Base-by-base conservation (phyloP, 2,329 filamentous ascomycete genomes). In the Fusarium sp. region DNA sequence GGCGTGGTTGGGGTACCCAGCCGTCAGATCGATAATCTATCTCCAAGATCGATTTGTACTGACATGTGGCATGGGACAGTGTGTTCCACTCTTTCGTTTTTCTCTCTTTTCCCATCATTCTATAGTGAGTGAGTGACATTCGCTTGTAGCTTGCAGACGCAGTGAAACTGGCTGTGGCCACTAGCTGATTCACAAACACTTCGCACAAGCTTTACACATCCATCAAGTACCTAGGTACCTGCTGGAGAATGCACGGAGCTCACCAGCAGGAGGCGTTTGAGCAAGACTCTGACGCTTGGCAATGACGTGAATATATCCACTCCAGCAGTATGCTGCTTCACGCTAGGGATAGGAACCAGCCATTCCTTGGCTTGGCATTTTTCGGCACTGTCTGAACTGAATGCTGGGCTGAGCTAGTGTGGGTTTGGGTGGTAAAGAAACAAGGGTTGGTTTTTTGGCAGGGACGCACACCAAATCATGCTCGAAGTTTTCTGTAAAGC, bases 1-100 rank as follows among this genome's bases (percentile, higher is more conserved):
- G 57, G 65, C 65, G 65, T 46, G 40, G n/a, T 49, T 62, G 55
- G 60, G 65, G 65, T 61, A 37, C 51, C 41, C 30, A 48, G 50
- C 41, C 50, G 55, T 68, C 65, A 68, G 65, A 68, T 68, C 65
- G 65, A 61, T 48, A 54, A 68, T 68, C 50, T 68, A 68, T 68
- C 50, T 68, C 45, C 22, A 55, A 65, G 65, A 68, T 68, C 62
- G 65, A 54, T 48, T 68, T 49, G 27, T 30, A 30, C 30, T 53
- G 59, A 54, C 39, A 33, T 33, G 39, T 54, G 45, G 41, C 64
- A 62, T 61, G 65, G 65, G 27, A 45, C 32, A 56, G 49, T n/a
- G 33, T 17, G n/a, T 22, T 44, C 57, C 39, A 30, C 65, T 46
- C 40, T 47, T 45, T 35, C 48, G 39, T 6, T 44, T 47, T 6